phyloP scores from a whole-genome alignment of 345 rosid genomes.

The Citrus inodora region DNA sequence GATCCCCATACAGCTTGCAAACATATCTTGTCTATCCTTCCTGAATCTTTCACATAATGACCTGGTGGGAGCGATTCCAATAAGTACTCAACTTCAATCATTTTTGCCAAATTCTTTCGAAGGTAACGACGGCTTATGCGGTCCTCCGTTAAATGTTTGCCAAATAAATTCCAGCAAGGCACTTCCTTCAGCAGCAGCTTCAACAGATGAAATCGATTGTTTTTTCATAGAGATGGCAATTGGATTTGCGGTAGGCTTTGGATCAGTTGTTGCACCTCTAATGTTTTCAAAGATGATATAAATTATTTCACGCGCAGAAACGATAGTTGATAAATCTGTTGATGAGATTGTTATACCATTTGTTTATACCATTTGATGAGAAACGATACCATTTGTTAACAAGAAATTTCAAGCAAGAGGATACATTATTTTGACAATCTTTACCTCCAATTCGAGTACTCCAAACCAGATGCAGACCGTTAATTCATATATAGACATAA shows the following conservation, averaged over 20 bases:
- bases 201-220: neutral
- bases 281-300: slow-evolving; percentile 21
- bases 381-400: too few relatives aligned
- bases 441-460: too few relatives aligned
- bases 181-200: neutral
- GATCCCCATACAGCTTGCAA: slow-evolving; percentile 23
- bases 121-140: neutral
- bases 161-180: neutral
- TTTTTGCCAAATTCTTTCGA: neutral
- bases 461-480: too few relatives aligned
- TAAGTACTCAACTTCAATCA: neutral
- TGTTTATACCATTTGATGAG: too few relatives aligned
- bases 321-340: too few relatives aligned
- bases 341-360: too few relatives aligned
- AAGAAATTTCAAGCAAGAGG: too few relatives aligned
- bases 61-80: slow-evolving; percentile 25
- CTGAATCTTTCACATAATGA: slow-evolving; percentile 37
- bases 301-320: neutral
- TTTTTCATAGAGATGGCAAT: neutral
- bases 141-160: neutral
- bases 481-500: too few relatives aligned
- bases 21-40: slow-evolving; percentile 20
- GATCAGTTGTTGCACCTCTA: neutral
- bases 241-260: slow-evolving; percentile 39
- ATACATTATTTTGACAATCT: too few relatives aligned